A percentile compares a stretch with the other conserved stretches of the same genome.
Conservation (phyloP, 495 filamentous ascomycete species). For the Acidomyces sp. region DNA sequence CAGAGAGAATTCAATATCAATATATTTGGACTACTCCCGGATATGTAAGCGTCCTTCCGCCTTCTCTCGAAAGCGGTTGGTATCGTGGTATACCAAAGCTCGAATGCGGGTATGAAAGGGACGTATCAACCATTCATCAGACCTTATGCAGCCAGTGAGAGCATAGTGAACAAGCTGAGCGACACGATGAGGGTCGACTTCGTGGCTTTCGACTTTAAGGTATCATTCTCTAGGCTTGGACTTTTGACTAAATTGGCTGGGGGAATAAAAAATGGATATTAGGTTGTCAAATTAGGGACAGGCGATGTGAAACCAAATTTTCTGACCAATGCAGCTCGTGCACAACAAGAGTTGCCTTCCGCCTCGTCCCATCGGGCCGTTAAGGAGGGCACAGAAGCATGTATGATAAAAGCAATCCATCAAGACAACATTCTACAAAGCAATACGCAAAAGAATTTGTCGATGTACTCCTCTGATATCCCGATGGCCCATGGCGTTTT, state of each 20-base stretch:
- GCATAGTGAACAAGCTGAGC: constrained; percentile 36
- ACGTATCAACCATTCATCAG: constrained; percentile 34
- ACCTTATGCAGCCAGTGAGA: constrained; percentile 42
- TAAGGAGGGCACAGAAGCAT: not conserved
- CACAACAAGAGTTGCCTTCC: not conserved
- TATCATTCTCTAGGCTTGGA: constrained; percentile 8
- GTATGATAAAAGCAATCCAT: not conserved
- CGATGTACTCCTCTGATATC: not conserved
- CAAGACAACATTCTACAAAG: not conserved
- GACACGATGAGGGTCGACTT: constrained; percentile 43
- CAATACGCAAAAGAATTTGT: not conserved
- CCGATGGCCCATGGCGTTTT: not conserved
- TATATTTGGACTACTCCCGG: constrained; percentile 44
- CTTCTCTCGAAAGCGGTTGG: constrained; percentile 41
- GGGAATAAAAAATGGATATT: constrained; percentile 38
- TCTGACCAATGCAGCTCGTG: not conserved
- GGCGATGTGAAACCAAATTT: constrained; percentile 30
- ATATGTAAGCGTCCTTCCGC: constrained; percentile 42
- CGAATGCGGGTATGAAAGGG: constrained; percentile 34
- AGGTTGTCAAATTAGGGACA: constrained; percentile 31
- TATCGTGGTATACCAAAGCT: constrained; percentile 41
- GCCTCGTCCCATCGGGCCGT: constrained; percentile 1
- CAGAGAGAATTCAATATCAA: constrained; percentile 49
- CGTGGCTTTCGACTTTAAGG: constrained; percentile 40
- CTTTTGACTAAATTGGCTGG: not conserved